Evolutionary conservation across 1,284 basidiomycete species (phyloP).

Genomic region (Cryptococcus sp.): DNA sequence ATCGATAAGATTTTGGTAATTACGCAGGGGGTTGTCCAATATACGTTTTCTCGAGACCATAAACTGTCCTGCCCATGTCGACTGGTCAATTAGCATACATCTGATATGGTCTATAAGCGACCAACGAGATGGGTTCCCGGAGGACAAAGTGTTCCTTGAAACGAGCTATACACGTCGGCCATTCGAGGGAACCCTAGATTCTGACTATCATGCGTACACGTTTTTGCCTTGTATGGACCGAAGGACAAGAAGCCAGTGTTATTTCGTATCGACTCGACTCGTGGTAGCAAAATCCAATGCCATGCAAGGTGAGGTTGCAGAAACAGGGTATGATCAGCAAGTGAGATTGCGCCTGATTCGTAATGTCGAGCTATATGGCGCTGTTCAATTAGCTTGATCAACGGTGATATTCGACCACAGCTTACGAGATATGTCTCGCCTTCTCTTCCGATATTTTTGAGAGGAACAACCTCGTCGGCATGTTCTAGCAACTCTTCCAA

Average conservation of each 20-base stretch:
- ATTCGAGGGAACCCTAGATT: conserved; percentile 25
- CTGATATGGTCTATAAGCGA: neutral
- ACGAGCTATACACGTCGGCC: conserved; percentile 28
- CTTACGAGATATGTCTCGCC: conserved; percentile 41
- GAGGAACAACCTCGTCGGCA: conserved; percentile 33
- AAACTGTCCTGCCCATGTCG: conserved; percentile 44
- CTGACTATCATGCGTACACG: conserved; percentile 23
- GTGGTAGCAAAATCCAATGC: conserved; percentile 39
- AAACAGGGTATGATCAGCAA: neutral
- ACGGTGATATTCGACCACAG: too few species aligned
- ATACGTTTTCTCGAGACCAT: conserved; percentile 34
- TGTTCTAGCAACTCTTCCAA: conserved; percentile 16
- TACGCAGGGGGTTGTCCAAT: conserved; percentile 14
- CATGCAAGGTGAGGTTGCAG: conserved; percentile 43
- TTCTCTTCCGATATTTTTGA: conserved; percentile 39
- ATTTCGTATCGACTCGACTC: conserved; percentile 23
- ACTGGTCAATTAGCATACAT: conserved; percentile 7
- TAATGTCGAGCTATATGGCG: conserved; percentile 33
- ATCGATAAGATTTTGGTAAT: conserved; percentile 25
- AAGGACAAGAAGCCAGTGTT: conserved; percentile 41
- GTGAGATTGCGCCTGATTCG: conserved; percentile 22
- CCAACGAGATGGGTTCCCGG: conserved; percentile 16
- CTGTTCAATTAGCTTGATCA: conserved; percentile 3
- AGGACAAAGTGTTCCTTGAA: conserved; percentile 26
- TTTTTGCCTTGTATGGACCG: conserved; percentile 37